Percentiles rank a stretch among this genome's conserved stretches.
Conservation (phyloP, 306 rosid genomes). For the Casuarina cunninghamiana region DNA sequence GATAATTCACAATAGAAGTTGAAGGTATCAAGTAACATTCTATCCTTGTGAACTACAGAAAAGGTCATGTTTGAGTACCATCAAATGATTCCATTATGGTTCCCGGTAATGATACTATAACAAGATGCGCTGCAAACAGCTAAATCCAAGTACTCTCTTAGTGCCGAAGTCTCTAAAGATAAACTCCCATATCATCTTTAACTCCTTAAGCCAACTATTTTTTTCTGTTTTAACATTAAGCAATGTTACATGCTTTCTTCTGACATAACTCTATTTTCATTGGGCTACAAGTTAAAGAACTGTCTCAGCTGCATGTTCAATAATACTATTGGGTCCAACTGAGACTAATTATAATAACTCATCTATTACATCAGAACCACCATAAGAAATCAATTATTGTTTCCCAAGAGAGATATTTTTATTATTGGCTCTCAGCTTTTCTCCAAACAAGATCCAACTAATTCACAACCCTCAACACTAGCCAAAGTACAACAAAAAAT, state of each 20-base stretch:
- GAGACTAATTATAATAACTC: not conserved
- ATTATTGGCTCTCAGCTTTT: not conserved
- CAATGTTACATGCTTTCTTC: not conserved
- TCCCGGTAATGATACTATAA: too few species aligned
- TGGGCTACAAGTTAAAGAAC: not conserved
- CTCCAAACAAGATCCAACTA: not conserved
- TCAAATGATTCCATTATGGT: not conserved
- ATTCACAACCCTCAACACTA: not conserved
- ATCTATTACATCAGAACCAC: not conserved
- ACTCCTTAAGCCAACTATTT: not conserved
- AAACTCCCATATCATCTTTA: not conserved
- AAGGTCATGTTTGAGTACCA: too few species aligned
- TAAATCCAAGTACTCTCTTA: not conserved
- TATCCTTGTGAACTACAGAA: not conserved
- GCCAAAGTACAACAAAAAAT: not conserved
- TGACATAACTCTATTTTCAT: not conserved
- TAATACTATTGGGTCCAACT: not conserved
- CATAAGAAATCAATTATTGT: not conserved
- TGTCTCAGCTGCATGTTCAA: not conserved
- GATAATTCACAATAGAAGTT: not conserved
- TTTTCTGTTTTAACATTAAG: not conserved
- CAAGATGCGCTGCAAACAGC: not conserved
- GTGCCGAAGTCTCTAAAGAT: not conserved
- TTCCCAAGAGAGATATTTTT: not conserved
- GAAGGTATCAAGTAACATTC: not conserved